Base-by-base conservation (phyloP, 2,329 filamentous ascomycete genomes). In the Fusarium torulosum region DNA sequence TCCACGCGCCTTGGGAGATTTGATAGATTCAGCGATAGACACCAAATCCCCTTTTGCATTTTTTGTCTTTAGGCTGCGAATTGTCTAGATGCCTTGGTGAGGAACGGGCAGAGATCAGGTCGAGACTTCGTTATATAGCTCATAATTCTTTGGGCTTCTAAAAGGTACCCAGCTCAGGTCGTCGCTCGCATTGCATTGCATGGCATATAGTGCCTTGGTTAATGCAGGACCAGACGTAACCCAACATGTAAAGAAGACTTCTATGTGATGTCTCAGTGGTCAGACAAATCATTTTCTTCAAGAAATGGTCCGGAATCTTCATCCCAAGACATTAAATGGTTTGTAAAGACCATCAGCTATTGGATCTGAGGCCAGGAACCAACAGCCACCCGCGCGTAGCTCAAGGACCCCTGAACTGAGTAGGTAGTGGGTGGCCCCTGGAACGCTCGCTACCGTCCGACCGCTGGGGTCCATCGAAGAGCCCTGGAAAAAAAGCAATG, bases 161-260 rank as follows among this genome's bases (percentile, higher is more conserved):
- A 37, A 41, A 37, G 14, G 33, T 42, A 62, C 52, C 45, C 44
- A 52, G 59, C 52, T 41, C 44, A 52, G 52, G 53, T 55, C 57
- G 67, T 70, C 59, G 55, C 63, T 73, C 57, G 70, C 63, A 72
- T 72, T 68, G 64, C 69, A 61, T 61, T 61, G 56, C 59, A 72
- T 72, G 70, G 70, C 68, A 72, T 72, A 68, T 61, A 61, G 58
- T 61, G 58, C 46, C 42, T 54, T 54, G 45, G 27, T 45, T 61
- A 45, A 67, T 61, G 61, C 47, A 52, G 51, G 53, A 40, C 43
- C 47, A 56, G 29, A 44, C 23, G 35, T 41, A 49, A 29, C 47
- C 52, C 47, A 59, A 56, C 31, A 25, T 46, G 23, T 29, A 21
- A 51, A 25, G 41, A 42, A 27, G 35, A 38, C 31, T 38, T 19